These are phyloP conservation scores for Colletotrichum acutatum DNA, from an alignment of 2,329 filamentous ascomycete genomes.

Conservation along the genomic window DNA sequence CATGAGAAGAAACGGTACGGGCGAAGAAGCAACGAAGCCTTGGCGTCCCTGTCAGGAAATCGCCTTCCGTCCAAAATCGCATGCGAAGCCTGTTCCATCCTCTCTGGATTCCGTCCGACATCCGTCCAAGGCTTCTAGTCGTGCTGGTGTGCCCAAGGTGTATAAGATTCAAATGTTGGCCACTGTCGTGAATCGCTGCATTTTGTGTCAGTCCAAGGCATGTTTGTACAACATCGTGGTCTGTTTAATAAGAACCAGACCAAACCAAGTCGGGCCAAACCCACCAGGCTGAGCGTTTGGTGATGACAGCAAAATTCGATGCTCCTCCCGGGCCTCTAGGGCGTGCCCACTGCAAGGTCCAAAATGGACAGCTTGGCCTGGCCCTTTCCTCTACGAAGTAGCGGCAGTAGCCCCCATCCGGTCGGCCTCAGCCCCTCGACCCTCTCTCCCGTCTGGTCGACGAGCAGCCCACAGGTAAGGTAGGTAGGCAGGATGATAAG, in stretches of 20 bases:
- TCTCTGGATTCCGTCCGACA: conserved; percentile 4
- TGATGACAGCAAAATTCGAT: not conserved
- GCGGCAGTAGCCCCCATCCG: conserved; percentile 8
- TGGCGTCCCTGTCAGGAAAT: conserved; percentile 31
- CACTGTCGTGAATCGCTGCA: not conserved
- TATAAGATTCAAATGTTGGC: not conserved
- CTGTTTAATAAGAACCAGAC: not conserved
- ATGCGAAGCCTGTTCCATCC: conserved; percentile 22
- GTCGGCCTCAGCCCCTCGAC: conserved; percentile 31
- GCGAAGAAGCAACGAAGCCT: not conserved
- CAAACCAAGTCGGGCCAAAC: not conserved
- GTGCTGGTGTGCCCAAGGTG: not conserved
- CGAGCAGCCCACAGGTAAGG: not conserved
- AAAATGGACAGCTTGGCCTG: conserved; percentile 27
- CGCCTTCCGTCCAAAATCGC: conserved; percentile 27
- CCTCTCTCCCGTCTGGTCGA: not conserved
- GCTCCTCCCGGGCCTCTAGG: too few species aligned
- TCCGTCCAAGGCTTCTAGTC: not conserved
- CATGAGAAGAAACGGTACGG: not conserved
- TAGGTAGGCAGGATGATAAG: not conserved
- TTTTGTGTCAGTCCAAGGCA: not conserved
- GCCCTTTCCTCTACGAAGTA: not conserved
- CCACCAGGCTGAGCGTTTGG: conserved; percentile 15
- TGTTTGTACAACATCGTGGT: not conserved
- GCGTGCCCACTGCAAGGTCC: not conserved